Percentiles rank a stretch among this genome's conserved stretches.
These are phyloP conservation scores for Fusarium neocosmosporiellum DNA, from an alignment of 2,329 filamentous ascomycete species.

Conservation along the genomic window DNA sequence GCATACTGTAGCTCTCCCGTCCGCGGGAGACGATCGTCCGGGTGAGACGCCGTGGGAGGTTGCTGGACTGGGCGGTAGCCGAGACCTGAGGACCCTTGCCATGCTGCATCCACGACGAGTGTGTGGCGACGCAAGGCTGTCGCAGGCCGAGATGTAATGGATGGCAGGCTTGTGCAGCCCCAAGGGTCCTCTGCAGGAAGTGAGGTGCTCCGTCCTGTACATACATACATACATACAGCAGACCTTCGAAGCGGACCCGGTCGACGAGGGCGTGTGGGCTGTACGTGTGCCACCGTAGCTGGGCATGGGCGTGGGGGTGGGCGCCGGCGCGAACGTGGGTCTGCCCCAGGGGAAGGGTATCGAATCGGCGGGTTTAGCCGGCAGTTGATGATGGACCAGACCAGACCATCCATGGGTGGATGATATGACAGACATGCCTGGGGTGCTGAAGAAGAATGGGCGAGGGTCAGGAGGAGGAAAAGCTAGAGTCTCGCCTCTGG, in stretches of 20 bases:
- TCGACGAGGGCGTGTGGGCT: constrained; percentile 8
- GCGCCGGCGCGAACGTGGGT: constrained; percentile 18
- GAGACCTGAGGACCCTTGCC: constrained; percentile 15
- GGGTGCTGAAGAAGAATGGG: constrained; percentile 21
- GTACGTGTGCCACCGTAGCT: constrained; percentile 23
- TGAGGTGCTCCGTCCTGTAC: not conserved
- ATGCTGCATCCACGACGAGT: constrained; percentile 30
- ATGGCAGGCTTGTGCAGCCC: constrained; percentile 11
- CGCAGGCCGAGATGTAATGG: constrained; percentile 14
- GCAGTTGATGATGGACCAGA: constrained; percentile 7
- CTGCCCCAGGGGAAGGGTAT: constrained; percentile 36
- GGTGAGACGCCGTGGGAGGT: constrained; percentile 23
- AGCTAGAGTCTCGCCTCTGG: constrained; percentile 23
- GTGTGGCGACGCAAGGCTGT: constrained; percentile 14
- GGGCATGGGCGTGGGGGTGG: not conserved
- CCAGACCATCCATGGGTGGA: not conserved
- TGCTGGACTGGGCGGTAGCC: constrained; percentile 31
- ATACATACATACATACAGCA: not conserved
- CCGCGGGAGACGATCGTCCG: constrained; percentile 31
- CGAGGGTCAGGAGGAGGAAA: constrained; percentile 4
- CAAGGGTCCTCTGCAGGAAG: constrained; percentile 2
- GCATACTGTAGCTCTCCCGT: constrained; percentile 17
- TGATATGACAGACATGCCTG: constrained; percentile 22
- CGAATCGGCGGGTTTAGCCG: constrained; percentile 36
- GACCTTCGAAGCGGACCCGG: constrained; percentile 4